Conservation (phyloP, 176 grass and related monocot species). For the bread wheat (Triticum aestivum) region IWGSC_CS_RefSeq_v2.1 NC_057798.1:109096475-109096974, state of each 20-base stretch:
- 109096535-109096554: slow-evolving; percentile 59
- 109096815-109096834: neutral
- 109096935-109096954: neutral
- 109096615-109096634: slow-evolving; percentile 65
- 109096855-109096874: neutral
- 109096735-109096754: slow-evolving; percentile 67
- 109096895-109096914: slow-evolving; percentile 18
- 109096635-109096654: slow-evolving; percentile 51
- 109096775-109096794: slow-evolving; percentile 60
- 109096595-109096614: slow-evolving; percentile 46
- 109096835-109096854: neutral
- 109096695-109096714: slow-evolving; percentile 60
- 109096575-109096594: neutral
- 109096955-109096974: neutral
- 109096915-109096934: neutral
- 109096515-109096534: slow-evolving; percentile 74
- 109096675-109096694: slow-evolving; percentile 47
- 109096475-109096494: slow-evolving; percentile 36
- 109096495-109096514: slow-evolving; percentile 51
- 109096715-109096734: slow-evolving; percentile 64
- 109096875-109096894: neutral
- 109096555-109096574: slow-evolving; percentile 60
- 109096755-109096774: slow-evolving; percentile 70
- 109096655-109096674: slow-evolving; percentile 58
- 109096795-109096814: neutral